Conservation (phyloP, 495 filamentous ascomycete genomes). For the Hamigera avellanea region DNA sequence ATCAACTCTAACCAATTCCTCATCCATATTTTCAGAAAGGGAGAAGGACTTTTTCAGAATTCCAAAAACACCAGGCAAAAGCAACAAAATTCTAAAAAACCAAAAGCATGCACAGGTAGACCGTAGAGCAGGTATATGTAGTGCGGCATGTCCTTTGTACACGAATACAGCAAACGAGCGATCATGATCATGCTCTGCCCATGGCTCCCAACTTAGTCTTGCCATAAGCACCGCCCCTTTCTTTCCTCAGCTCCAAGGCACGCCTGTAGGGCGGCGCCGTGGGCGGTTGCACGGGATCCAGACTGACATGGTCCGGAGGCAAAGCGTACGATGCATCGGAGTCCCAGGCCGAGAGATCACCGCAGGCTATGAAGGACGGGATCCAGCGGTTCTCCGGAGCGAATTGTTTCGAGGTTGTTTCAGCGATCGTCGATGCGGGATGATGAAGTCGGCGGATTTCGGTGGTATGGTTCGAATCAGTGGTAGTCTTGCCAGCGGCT, state of each 20-base stretch:
- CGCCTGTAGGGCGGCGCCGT: constrained; percentile 91
- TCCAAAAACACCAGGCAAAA: too few relatives aligned
- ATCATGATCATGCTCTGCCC: constrained; percentile 14
- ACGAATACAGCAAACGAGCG: background rate
- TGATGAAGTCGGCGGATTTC: constrained; percentile 20
- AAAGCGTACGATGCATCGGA: constrained; percentile 87
- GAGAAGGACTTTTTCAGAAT: too few relatives aligned
- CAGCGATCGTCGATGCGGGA: constrained; percentile 9
- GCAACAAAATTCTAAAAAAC: too few relatives aligned
- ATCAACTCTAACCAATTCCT: too few relatives aligned
- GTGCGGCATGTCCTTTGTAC: too few relatives aligned
- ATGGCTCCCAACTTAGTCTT: constrained; percentile 48
- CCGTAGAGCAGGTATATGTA: too few relatives aligned
- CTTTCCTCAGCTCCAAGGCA: constrained; percentile 73
- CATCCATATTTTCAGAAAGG: too few relatives aligned
- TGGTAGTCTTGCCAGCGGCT: background rate
- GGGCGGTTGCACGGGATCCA: constrained; percentile 92
- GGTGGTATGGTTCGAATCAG: constrained; percentile 7
- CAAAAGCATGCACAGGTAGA: too few relatives aligned
- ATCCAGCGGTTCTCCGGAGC: constrained; percentile 57
- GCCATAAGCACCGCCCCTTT: constrained; percentile 68
- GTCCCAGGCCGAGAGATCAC: constrained; percentile 88
- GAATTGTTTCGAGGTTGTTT: constrained; percentile 17
- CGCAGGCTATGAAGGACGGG: constrained; percentile 88
- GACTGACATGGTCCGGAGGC: constrained; percentile 60